Evolutionary conservation across 2,329 filamentous ascomycete genomes (phyloP), one percentile per base, ranked within the genome.

Genomic region (Apiospora kogelbergensis): DNA sequence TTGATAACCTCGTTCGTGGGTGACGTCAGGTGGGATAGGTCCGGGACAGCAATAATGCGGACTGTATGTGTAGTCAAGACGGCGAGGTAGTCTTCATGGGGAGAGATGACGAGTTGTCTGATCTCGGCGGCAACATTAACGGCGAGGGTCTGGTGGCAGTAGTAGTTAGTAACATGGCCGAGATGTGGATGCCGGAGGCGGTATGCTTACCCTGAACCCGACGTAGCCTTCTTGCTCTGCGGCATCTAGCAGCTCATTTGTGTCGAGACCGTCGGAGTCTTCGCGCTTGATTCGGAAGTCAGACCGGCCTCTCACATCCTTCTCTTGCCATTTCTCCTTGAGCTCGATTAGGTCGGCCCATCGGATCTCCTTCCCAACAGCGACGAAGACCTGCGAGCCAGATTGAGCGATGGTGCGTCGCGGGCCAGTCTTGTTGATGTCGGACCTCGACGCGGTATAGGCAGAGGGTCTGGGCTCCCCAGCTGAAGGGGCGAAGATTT

Each of bases 61-160:
- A 97, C 89, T 1, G 94, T 98, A 77, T 98, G 93, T 11, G 91
- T 89, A 0, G 95, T 97, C 66, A 95, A 83, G 68, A 98, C 91
- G 6, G 95, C 95, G 69, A 98, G 88, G 76, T 92, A 94, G 75
- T 93, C 91, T 46, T 90, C 89, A 69, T 91, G 90, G 1, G 95
- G 95, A 1, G 95, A 98, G 46, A 97, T 90, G 72, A 93, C 83
- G 65, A 98, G 89, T 79, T 97, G 94, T 76, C 89, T 89, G 74
- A 98, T 97, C 68, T 93, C 89, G 69, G 93, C 91, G 71, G 92
- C 91, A 66, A 95, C 89, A 3, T 93, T 90, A 3, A 92, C 90
- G 77, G 91, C 92, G 77, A 98, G 89, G 30, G 89, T 86, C 93
- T 95, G 33, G 69, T 44, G 67, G 10, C 45, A 40, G 41, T 44